Evolutionary conservation across 2,329 filamentous ascomycete genomes (phyloP).

Genomic region (Cyphellophora attinorum): DNA sequence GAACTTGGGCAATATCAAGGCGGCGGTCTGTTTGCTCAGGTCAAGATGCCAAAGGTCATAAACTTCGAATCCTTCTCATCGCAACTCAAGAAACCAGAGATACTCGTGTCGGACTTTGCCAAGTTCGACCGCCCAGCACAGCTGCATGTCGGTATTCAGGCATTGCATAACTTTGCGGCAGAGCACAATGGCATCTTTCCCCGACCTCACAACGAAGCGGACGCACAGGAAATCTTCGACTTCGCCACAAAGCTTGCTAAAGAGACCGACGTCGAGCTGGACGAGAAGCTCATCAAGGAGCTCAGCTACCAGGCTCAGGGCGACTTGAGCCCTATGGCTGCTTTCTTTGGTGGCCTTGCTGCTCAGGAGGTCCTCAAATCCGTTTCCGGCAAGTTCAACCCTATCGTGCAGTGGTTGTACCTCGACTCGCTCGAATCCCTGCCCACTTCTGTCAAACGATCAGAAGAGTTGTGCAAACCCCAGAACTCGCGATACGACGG

Average conservation of each 20-base stretch:
- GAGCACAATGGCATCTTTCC: constrained; percentile 63
- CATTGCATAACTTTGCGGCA: constrained; percentile 76
- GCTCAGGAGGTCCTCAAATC: constrained; percentile 95
- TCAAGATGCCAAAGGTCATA: constrained; percentile 95
- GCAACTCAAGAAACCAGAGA: constrained; percentile 76
- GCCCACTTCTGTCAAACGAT: constrained; percentile 63
- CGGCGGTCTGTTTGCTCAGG: constrained; percentile 85
- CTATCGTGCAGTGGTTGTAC: constrained; percentile 93
- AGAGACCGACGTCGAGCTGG: constrained; percentile 61
- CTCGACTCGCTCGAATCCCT: constrained; percentile 97
- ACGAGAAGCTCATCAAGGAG: constrained; percentile 87
- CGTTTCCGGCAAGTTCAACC: constrained; percentile 94
- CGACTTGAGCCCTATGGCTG: constrained; percentile 84
- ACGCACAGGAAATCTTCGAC: constrained; percentile 68
- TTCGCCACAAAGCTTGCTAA: constrained; percentile 65
- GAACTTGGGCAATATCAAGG: constrained; percentile 77
- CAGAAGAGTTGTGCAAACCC: constrained; percentile 81
- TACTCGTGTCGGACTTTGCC: constrained; percentile 88
- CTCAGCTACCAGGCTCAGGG: constrained; percentile 89
- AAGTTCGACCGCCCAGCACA: constrained; percentile 94
- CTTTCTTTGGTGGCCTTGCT: constrained; percentile 86
- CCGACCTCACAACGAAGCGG: constrained; percentile 71
- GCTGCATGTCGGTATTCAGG: constrained; percentile 85
- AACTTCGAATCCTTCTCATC: constrained; percentile 75
- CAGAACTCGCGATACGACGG: constrained; percentile 83